Base-by-base conservation (phyloP, 1,139 yeast species). In the Pichia sorboxylosa region DNA sequence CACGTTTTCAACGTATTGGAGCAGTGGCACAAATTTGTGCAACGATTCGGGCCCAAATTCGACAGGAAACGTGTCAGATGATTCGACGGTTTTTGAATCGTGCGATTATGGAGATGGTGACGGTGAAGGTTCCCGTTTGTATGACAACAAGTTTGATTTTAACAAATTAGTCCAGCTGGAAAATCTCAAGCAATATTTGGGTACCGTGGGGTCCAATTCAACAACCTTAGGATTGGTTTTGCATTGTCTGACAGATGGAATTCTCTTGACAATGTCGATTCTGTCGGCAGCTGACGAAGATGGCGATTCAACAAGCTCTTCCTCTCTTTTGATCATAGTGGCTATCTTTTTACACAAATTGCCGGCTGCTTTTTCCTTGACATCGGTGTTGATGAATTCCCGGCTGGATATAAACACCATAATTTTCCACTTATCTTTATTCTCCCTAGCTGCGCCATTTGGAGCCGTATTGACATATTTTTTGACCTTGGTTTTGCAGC, bases 171-270 rank as follows among this genome's bases (percentile, higher is more conserved):
- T n/a, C n/a, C n/a, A n/a, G n/a, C n/a, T n/a, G n/a, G n/a, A n/a
- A n/a, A n/a, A n/a, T n/a, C n/a, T n/a, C n/a, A n/a, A n/a, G n/a
- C n/a, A n/a, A n/a, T n/a, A n/a, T n/a, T n/a, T n/a, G n/a, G n/a
- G n/a, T n/a, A n/a, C 51, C 4, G 49, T 48, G 5, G 32, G 48
- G 22, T 34, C 38, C 13, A 45, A 48, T 14, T 56, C 78, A 2
- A 60, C 72, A 8, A 70, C 81, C 1, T 47, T 79, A 7, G 85
- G 87, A 0, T 59, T 80, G 14, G 51, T 77, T 0, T 61, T 80
- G 17, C 93, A 80, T 48, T 73, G 83, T 0, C 46, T 73, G 5
- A 72, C 82, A 2, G 93, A 80, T 46, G 93, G 93, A 2, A 59
- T 80, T n/a, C 75, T 85, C 0, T 58, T 80, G 28, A 85, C 87